Conservation (phyloP, 176 grass and related monocot species). For the Cenchrus purpureus region DNA sequence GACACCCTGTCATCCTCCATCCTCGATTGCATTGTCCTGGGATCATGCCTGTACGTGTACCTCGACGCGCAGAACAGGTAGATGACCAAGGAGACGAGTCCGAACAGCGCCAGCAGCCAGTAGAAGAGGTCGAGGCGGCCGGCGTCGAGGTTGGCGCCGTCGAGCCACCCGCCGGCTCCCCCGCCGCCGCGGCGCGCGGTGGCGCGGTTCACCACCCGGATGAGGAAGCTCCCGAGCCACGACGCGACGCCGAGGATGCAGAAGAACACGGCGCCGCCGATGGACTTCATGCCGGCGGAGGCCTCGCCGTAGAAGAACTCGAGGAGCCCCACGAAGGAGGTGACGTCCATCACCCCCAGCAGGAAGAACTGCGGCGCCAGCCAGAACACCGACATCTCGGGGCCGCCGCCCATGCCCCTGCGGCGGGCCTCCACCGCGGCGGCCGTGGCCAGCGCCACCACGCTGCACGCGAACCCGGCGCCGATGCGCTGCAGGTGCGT, state of each 20-base stretch:
- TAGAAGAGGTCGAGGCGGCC: constrained; percentile 73
- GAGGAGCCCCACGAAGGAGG: constrained; percentile 70
- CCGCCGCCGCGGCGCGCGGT: neutral
- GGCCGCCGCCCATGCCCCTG: neutral
- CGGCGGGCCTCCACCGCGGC: constrained; percentile 54
- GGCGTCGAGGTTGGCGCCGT: constrained; percentile 43
- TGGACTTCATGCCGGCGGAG: constrained; percentile 66
- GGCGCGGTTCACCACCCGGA: constrained; percentile 52
- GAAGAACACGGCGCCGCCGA: constrained; percentile 65
- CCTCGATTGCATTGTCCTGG: neutral
- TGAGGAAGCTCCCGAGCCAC: constrained; percentile 62
- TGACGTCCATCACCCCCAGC: constrained; percentile 70
- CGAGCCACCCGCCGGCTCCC: constrained; percentile 46
- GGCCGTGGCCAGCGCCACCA: constrained; percentile 47
- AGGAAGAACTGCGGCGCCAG: constrained; percentile 74
- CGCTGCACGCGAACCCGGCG: constrained; percentile 47
- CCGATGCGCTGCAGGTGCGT: constrained; percentile 66
- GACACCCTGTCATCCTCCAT: neutral
- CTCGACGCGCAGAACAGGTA: constrained; percentile 47
- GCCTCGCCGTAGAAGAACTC: constrained; percentile 90
- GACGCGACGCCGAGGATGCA: constrained; percentile 59
- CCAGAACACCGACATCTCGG: constrained; percentile 68
- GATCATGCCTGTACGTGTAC: constrained; percentile 57
- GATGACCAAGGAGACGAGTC: constrained; percentile 38
- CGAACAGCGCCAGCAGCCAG: constrained; percentile 60